Base-by-base conservation (phyloP, 2,329 filamentous ascomycete species). In the Trichoderma sp. region DNA sequence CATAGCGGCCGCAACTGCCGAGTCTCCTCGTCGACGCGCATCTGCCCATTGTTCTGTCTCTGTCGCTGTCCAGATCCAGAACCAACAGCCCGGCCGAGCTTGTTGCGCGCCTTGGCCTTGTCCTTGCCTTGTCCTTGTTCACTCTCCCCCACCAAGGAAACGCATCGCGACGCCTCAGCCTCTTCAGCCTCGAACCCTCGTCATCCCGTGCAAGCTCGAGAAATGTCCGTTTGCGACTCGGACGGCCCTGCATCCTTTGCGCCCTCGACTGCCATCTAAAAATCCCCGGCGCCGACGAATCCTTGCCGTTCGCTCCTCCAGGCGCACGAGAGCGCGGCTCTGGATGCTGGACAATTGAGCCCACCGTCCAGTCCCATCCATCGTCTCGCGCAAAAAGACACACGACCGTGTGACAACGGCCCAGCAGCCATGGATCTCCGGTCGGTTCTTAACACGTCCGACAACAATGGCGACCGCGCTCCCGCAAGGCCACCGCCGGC, bases 391-490 rank as follows among this genome's bases (percentile, higher is more conserved):
- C 75, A 63, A 65, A 56, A 74, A 41, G 62, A 59, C 38, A 60
- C 45, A 74, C 64, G 53, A 65, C 29, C 38, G 63, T 59, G 56
- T 60, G 65, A 76, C 63, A 45, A 18, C 60, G 71, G 41, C 31
- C 59, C 35, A 41, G 64, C 35, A 60, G 81, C 75, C 73, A 87
- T 90, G 89, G 88, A 90, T 84, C 85, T 90, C 75, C 83, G 85
- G 77, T 86, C 86, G 18, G 88, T 91, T 79, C 83, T 91, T 65
- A 91, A 91, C 81, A 84, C 86, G 27, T 85, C 87, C 45, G 89
- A 89, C 77, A 83, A 89, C 77, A 83, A 83, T 75, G 86, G 84
- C 78, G 86, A 84, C 68, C 82, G 83, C 77, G 80, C 81, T 63
- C 82, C 83, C 68, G 79, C 82, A 74, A 83, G 82, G 77, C 81